These are phyloP conservation scores for Chaetoscypha palmicola DNA, from an alignment of 2,329 filamentous ascomycete genomes.

Conservation along the genomic window DNA sequence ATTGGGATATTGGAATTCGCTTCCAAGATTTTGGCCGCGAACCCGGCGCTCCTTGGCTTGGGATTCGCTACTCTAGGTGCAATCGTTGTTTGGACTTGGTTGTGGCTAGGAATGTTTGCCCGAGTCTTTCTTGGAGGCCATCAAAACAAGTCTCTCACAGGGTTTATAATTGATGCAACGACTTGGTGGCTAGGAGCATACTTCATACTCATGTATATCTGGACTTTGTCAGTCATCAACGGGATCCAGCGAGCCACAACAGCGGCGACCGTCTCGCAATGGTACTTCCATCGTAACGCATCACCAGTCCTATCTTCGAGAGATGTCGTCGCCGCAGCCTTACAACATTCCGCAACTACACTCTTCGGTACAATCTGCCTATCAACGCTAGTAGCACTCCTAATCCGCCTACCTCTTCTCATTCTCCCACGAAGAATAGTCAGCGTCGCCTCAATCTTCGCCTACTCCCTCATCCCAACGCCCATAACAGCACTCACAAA, in stretches of 20 bases:
- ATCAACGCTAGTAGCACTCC: slow-evolving; percentile 71
- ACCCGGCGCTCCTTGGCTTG: slow-evolving; percentile 74
- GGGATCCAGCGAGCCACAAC: slow-evolving; percentile 87
- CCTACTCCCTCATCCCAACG: slow-evolving; percentile 75
- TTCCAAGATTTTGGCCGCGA: slow-evolving; percentile 77
- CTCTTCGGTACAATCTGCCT: slow-evolving; percentile 90
- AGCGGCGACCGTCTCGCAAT: slow-evolving; percentile 92
- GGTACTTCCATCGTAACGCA: slow-evolving; percentile 94
- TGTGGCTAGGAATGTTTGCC: slow-evolving; percentile 95
- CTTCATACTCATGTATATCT: slow-evolving; percentile 91
- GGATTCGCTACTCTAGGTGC: slow-evolving; percentile 69
- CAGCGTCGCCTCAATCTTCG: slow-evolving; percentile 58
- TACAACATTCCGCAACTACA: slow-evolving; percentile 74
- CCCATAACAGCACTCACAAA: slow-evolving; percentile 83
- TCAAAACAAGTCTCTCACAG: slow-evolving; percentile 53
- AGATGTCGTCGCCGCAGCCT: slow-evolving; percentile 75
- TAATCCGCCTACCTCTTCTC: slow-evolving; percentile 78
- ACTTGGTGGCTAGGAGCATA: slow-evolving; percentile 94
- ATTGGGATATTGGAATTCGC: slow-evolving; percentile 89
- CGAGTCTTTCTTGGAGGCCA: slow-evolving; percentile 91
- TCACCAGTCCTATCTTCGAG: slow-evolving; percentile 69
- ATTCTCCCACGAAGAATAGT: slow-evolving; percentile 67
- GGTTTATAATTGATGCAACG: slow-evolving; percentile 75
- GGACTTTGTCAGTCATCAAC: slow-evolving; percentile 82
- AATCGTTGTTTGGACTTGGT: slow-evolving; percentile 87